These are phyloP conservation scores for Trametes sanguinea DNA, from an alignment of 768 basidiomycete species.

Conservation along the genomic window DNA sequence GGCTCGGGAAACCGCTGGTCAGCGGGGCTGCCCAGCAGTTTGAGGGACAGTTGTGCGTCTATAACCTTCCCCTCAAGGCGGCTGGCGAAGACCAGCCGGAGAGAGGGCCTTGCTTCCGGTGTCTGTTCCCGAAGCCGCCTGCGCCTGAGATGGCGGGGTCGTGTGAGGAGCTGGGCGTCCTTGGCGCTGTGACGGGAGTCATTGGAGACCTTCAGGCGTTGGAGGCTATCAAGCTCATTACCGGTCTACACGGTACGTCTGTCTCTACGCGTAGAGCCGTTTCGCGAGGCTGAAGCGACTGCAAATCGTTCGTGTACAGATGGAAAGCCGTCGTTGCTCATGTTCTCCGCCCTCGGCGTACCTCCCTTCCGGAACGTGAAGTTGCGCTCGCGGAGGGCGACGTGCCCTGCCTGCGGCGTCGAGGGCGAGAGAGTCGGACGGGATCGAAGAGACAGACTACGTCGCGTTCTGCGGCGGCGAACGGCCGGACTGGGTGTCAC, in stretches of 20 bases:
- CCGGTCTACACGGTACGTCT: constrained; percentile 59
- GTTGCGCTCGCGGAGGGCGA: constrained; percentile 66
- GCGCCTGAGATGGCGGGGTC: constrained; percentile 62
- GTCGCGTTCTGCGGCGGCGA: constrained; percentile 84
- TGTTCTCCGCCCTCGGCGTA: constrained; percentile 70
- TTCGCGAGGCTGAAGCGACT: no score
- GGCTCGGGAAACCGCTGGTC: constrained; percentile 77
- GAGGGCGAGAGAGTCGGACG: constrained; percentile 44
- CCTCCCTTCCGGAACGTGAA: constrained; percentile 84
- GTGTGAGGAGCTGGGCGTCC: constrained; percentile 87
- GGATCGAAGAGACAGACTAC: constrained; percentile 69
- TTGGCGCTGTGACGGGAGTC: constrained; percentile 87
- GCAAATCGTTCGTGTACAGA: constrained; percentile 40
- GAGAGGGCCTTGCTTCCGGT: constrained; percentile 90
- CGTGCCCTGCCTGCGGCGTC: constrained; percentile 76
- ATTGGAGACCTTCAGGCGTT: constrained; percentile 90
- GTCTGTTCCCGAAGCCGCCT: constrained; percentile 85
- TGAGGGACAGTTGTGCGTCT: constrained; percentile 79
- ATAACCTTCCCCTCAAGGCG: constrained; percentile 44
- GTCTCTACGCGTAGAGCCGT: background rate
- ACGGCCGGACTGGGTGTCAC: constrained; percentile 62
- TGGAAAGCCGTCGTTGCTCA: constrained; percentile 59
- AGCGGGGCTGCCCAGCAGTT: constrained; percentile 90
- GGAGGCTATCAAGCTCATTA: constrained; percentile 80
- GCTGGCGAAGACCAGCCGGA: background rate